phyloP scores from a whole-genome alignment of 2,329 filamentous ascomycete species.

The Trichoderma arundinaceum region DNA sequence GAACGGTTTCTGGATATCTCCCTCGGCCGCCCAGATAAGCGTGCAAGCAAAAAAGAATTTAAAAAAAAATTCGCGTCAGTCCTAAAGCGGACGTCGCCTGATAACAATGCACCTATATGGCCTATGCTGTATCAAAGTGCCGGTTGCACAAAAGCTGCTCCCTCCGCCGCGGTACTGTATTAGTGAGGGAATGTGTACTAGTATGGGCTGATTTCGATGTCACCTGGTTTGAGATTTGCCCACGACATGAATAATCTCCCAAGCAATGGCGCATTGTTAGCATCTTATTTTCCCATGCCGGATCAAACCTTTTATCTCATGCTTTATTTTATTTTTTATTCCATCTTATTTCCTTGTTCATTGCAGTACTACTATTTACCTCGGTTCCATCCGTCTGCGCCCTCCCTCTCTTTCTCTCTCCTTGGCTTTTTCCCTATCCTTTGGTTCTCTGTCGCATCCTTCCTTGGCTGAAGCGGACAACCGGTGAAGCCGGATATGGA shows the following conservation, averaged over 20 bases:
- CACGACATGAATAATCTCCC: neutral
- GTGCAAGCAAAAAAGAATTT: neutral
- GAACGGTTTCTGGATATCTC: slow-evolving; percentile 17
- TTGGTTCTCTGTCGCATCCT: neutral
- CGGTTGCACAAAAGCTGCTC: slow-evolving; percentile 9
- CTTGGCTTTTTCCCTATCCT: neutral
- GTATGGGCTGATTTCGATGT: slow-evolving; percentile 30
- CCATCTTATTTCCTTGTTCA: neutral
- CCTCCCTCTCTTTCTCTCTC: slow-evolving; percentile 4
- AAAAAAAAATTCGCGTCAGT: slow-evolving; percentile 16
- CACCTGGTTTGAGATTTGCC: slow-evolving; percentile 17
- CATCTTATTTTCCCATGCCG: slow-evolving; percentile 13
- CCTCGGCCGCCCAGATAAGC: slow-evolving; percentile 27
- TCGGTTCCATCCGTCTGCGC: slow-evolving; percentile 6
- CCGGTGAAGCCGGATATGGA: slow-evolving; percentile 27
- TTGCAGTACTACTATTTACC: neutral
- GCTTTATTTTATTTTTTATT: too few relatives aligned
- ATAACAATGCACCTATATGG: slow-evolving; percentile 21
- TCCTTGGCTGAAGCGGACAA: slow-evolving; percentile 14
- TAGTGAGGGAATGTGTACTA: slow-evolving; percentile 12
- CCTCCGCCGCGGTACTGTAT: neutral
- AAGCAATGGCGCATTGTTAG: slow-evolving; percentile 6
- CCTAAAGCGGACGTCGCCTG: slow-evolving; percentile 25
- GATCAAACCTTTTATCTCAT: slow-evolving; percentile 19
- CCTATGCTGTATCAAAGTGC: neutral